phyloP scores from a whole-genome alignment of 345 rosid species.

The Acer yangbiense region DNA sequence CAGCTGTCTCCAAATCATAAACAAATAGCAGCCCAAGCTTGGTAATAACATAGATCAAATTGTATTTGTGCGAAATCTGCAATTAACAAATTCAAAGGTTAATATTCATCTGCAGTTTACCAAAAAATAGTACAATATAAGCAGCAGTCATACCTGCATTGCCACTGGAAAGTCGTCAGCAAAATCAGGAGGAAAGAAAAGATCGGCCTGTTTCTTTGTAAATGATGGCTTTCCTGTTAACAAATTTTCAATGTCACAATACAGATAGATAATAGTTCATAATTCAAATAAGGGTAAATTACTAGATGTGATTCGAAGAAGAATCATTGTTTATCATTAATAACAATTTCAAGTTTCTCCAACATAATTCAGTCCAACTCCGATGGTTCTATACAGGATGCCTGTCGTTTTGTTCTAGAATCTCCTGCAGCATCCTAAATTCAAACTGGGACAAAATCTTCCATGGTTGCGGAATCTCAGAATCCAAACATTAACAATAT shows the following conservation, averaged over 20 bases:
- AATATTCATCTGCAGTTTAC: slow-evolving; percentile 5
- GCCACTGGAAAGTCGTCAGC: slow-evolving; percentile 99
- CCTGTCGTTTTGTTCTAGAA: neutral
- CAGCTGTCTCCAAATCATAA: slow-evolving; percentile 95
- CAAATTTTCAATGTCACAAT: slow-evolving; percentile 9
- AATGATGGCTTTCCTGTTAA: slow-evolving; percentile 88
- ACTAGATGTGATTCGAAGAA: neutral
- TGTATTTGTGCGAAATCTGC: slow-evolving; percentile 96
- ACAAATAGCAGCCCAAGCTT: slow-evolving; percentile 97
- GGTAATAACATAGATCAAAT: slow-evolving; percentile 90
- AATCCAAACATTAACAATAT: neutral
- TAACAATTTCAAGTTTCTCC: neutral
- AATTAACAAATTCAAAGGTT: slow-evolving; percentile 19
- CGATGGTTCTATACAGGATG: neutral
- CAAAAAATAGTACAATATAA: slow-evolving; percentile 2
- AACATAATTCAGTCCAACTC: neutral
- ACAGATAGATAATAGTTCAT: neutral
- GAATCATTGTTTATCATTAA: neutral
- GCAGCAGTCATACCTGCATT: slow-evolving; percentile 74
- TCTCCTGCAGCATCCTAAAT: neutral
- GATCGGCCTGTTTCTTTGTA: slow-evolving; percentile 96
- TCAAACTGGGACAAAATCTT: neutral
- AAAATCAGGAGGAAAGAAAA: slow-evolving; percentile 98
- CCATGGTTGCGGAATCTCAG: neutral
- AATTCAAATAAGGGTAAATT: neutral